A percentile compares a stretch with the other conserved stretches of the same genome.
Conservation (phyloP, 1,284 basidiomycete species). For the Rhodotorula sp. region DNA sequence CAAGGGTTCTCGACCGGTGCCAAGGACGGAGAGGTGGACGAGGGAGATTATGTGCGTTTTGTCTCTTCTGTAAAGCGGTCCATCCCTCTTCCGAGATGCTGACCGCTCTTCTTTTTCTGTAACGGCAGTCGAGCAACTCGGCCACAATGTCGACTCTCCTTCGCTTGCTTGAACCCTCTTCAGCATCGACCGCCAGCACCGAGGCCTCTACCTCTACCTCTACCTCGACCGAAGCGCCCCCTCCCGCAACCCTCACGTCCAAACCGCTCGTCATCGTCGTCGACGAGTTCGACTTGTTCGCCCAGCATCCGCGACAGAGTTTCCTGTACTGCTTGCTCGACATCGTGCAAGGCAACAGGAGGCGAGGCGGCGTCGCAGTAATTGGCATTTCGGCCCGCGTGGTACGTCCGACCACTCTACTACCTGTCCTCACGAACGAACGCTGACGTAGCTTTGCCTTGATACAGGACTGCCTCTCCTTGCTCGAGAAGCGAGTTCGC, state of each 20-base stretch:
- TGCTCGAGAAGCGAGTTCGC: conserved; percentile 91
- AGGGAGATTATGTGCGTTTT: conserved; percentile 44
- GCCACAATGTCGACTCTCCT: conserved; percentile 43
- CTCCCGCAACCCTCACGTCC: conserved; percentile 31
- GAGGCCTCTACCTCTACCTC: not conserved
- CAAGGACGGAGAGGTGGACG: conserved; percentile 47
- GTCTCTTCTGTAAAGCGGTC: no score
- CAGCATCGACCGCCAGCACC: conserved; percentile 26
- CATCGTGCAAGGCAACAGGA: conserved; percentile 59
- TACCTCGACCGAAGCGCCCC: not conserved
- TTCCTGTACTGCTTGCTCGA: conserved; percentile 57
- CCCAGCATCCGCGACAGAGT: conserved; percentile 59
- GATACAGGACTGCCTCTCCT: conserved; percentile 69
- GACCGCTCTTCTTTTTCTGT: not conserved
- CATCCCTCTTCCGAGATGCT: no score
- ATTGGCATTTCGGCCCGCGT: conserved; percentile 77
- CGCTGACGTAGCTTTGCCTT: not conserved
- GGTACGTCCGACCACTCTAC: conserved; percentile 45
- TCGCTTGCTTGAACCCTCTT: conserved; percentile 41
- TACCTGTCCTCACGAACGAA: not conserved
- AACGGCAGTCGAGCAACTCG: conserved; percentile 41
- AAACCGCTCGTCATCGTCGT: conserved; percentile 78
- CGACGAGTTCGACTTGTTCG: conserved; percentile 88
- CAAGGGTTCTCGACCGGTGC: conserved; percentile 37
- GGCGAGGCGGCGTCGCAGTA: conserved; percentile 66